A percentile compares a stretch with the other conserved stretches of the same genome.
Conservation (phyloP, 2,329 filamentous ascomycete genomes). For the Fusarium brevicatenulatum region DNA sequence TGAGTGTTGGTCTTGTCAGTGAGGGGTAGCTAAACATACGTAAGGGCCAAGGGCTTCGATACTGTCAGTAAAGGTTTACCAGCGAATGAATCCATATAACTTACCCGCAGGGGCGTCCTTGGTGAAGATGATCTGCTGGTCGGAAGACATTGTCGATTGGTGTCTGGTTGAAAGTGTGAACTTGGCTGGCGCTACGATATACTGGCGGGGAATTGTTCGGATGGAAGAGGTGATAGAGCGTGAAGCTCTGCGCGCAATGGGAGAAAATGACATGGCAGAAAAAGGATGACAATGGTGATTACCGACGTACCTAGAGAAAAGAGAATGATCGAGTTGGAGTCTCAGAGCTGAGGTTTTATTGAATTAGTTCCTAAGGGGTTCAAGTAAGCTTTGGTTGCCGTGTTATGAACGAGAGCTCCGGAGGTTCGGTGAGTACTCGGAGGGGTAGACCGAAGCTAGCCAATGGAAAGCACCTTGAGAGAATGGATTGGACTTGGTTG, state of each 20-base stretch:
- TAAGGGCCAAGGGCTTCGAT: conserved; percentile 69
- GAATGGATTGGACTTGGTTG: not conserved
- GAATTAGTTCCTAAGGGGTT: conserved; percentile 9
- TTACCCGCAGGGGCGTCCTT: conserved; percentile 68
- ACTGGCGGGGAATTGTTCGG: conserved; percentile 26
- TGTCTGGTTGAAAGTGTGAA: conserved; percentile 49
- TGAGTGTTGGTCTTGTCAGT: conserved; percentile 24
- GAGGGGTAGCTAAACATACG: conserved; percentile 55
- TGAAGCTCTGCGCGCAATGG: conserved; percentile 38
- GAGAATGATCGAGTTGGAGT: not conserved
- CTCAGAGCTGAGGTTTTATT: conserved; percentile 8
- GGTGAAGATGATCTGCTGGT: conserved; percentile 64
- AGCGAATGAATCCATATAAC: conserved; percentile 42
- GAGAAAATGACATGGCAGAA: conserved; percentile 38
- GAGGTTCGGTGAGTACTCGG: conserved; percentile 26
- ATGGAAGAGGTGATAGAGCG: conserved; percentile 34
- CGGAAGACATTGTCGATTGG: conserved; percentile 58
- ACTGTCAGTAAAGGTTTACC: conserved; percentile 13
- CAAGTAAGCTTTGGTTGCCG: conserved; percentile 16
- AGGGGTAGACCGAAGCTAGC: conserved; percentile 18
- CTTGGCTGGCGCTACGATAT: conserved; percentile 27
- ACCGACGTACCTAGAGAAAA: conserved; percentile 30
- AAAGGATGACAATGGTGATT: not conserved
- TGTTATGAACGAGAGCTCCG: conserved; percentile 27
- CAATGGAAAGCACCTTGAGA: conserved; percentile 11